Conservation (phyloP, 352 stramenopile species). For the Phytophthora multivora region DNA sequence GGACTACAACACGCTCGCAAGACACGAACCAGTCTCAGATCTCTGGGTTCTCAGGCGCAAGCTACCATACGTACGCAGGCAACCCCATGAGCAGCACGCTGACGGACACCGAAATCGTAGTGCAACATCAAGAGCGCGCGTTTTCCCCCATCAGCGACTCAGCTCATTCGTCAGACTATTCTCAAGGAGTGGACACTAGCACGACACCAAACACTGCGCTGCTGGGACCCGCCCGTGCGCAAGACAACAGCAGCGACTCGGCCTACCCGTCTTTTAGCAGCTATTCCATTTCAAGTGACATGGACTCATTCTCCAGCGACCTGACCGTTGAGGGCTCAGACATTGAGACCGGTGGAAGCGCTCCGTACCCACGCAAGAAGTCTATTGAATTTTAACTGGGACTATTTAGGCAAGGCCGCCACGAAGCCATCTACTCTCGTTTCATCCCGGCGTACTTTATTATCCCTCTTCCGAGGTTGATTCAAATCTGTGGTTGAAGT, state of each 20-base stretch:
- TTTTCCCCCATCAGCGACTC: slow-evolving; percentile 48
- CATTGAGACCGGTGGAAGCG: slow-evolving; percentile 18
- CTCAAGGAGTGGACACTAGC: slow-evolving; percentile 34
- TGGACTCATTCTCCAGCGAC: slow-evolving; percentile 51
- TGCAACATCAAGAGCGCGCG: slow-evolving; percentile 29
- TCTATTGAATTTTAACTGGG: slow-evolving; percentile 30
- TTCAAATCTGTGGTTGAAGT: neutral
- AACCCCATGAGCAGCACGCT: slow-evolving; percentile 37
- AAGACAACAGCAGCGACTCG: slow-evolving; percentile 14
- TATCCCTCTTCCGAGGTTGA: too few relatives aligned
- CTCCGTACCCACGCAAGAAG: slow-evolving; percentile 42
- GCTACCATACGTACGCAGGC: slow-evolving; percentile 50
- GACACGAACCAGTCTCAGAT: slow-evolving; percentile 53
- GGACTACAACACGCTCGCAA: slow-evolving; percentile 23
- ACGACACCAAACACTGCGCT: slow-evolving; percentile 20
- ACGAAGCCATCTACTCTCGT: slow-evolving; percentile 5
- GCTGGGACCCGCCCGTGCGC: slow-evolving; percentile 1
- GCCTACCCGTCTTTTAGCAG: slow-evolving; percentile 24
- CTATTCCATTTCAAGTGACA: slow-evolving; percentile 34
- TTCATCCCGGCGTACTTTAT: too few relatives aligned
- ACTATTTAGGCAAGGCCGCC: slow-evolving; percentile 13
- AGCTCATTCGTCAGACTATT: slow-evolving; percentile 37
- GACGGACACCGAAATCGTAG: slow-evolving; percentile 48
- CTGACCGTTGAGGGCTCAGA: slow-evolving; percentile 37
- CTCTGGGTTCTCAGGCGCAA: slow-evolving; percentile 42